phyloP scores from a whole-genome alignment of 1,139 yeast species.

The Meyerozyma smithsonii region DNA sequence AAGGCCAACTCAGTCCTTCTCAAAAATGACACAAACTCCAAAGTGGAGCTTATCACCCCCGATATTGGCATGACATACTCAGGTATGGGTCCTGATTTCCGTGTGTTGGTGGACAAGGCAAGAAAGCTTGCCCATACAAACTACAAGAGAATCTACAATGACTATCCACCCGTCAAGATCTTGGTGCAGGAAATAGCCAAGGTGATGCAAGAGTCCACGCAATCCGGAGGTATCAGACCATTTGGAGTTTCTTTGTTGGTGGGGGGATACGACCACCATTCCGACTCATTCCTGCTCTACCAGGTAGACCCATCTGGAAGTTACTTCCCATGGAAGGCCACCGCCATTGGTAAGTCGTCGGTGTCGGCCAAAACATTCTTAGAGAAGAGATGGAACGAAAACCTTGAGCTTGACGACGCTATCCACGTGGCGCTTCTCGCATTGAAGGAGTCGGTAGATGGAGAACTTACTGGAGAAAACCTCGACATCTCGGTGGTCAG shows the following conservation, averaged over 20 bases:
- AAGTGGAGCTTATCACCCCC: conserved; percentile 84
- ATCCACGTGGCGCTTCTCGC: conserved; percentile 94
- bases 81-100: conserved; percentile 99
- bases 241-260: conserved; percentile 92
- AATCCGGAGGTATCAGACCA: conserved; percentile 97
- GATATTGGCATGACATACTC: conserved; percentile 95
- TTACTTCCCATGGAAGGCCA: conserved; percentile 99
- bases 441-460: conserved; percentile 94
- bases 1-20: conserved; percentile 78
- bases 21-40: conserved; percentile 69
- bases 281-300: conserved; percentile 73
- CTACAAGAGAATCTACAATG: conserved; percentile 90
- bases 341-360: conserved; percentile 96
- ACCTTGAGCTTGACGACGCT: conserved; percentile 95
- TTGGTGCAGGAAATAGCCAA: conserved; percentile 93
- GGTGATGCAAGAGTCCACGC: conserved; percentile 97
- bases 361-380: conserved; percentile 92
- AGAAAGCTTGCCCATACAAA: conserved; percentile 90
- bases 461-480: conserved; percentile 95
- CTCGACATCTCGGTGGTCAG: conserved; percentile 90
- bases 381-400: conserved; percentile 97
- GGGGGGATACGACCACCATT: conserved; percentile 87
- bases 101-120: conserved; percentile 90
- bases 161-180: conserved; percentile 94
- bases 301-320: conserved; percentile 99